A percentile compares a stretch with the other conserved stretches of the same genome.
Evolutionary conservation across 108 stramenopile genomes (phyloP).

Genomic region (Pseudonitzschia multiseries): DNA sequence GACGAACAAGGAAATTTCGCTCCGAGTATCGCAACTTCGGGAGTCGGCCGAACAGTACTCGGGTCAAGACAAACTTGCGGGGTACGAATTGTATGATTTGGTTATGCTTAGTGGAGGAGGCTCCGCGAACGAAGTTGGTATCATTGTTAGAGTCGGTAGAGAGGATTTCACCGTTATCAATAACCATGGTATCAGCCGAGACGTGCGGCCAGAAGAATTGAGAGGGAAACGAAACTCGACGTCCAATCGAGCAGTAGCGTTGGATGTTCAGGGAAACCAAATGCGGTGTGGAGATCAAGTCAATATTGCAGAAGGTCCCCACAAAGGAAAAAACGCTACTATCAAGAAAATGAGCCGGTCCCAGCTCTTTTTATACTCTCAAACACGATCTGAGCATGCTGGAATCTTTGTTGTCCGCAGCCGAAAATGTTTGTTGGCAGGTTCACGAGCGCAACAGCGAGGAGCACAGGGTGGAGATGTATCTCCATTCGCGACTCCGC

Average conservation of each 20-base stretch:
- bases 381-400: constrained; percentile 81
- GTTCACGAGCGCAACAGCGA: constrained; percentile 54
- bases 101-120: constrained; percentile 90
- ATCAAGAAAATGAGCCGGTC: constrained; percentile 90
- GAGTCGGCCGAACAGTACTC: constrained; percentile 87
- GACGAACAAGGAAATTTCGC: constrained; percentile 90
- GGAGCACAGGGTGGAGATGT: constrained; percentile 49
- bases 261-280: constrained; percentile 88
- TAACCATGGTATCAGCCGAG: constrained; percentile 83
- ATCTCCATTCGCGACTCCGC: constrained; percentile 81
- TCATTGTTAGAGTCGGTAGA: constrained; percentile 89
- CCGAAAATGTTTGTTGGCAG: constrained; percentile 83
- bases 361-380: constrained; percentile 87
- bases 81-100: constrained; percentile 88
- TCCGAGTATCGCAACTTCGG: constrained; percentile 81
- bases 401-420: constrained; percentile 90
- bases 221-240: constrained; percentile 84
- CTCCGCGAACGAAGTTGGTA: constrained; percentile 87
- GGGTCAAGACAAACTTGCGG: constrained; percentile 84
- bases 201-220: constrained; percentile 87
- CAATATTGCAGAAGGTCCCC: constrained; percentile 84
- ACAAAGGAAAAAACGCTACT: constrained; percentile 87
- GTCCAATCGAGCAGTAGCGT: constrained; percentile 81
- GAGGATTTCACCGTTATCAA: constrained; percentile 93
- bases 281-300: constrained; percentile 85